These are phyloP conservation scores for Aspergillus hancockii DNA, from an alignment of 495 filamentous ascomycete species.

Conservation along the genomic window DNA sequence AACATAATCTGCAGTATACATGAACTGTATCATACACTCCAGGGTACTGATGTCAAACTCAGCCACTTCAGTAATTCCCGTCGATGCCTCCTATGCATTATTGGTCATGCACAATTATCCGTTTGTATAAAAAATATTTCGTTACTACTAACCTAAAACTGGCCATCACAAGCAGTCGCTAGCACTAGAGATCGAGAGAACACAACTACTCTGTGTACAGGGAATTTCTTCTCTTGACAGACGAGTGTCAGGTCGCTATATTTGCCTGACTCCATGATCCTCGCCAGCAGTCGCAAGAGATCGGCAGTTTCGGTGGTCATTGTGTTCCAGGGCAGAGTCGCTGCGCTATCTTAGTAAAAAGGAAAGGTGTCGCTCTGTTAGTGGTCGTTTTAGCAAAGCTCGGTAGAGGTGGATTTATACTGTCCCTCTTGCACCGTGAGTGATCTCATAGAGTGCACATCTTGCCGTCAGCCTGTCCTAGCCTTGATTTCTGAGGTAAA, in stretches of 20 bases:
- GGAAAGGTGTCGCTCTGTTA: no score
- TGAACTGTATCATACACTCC: slow-evolving; percentile 8
- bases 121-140: not conserved
- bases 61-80: not conserved
- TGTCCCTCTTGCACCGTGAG: no score
- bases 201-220: slow-evolving; percentile 6
- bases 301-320: not conserved
- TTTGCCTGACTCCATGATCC: not conserved
- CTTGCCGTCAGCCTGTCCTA: no score
- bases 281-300: not conserved
- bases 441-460: no score
- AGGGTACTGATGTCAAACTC: not conserved
- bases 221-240: not conserved
- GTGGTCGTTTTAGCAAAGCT: no score
- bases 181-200: slow-evolving; percentile 9
- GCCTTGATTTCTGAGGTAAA: no score
- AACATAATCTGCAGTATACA: slow-evolving; percentile 7
- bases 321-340: not conserved
- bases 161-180: slow-evolving; percentile 1
- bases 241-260: slow-evolving; percentile 10
- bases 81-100: not conserved
- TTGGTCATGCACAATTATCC: not conserved
- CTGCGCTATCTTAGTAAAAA: no score
- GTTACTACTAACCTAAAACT: not conserved
- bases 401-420: no score